Percentiles rank a stretch among this genome's conserved stretches.
Conservation (phyloP, 306 rosid genomes). For the Prinsepia uniflora region DNA sequence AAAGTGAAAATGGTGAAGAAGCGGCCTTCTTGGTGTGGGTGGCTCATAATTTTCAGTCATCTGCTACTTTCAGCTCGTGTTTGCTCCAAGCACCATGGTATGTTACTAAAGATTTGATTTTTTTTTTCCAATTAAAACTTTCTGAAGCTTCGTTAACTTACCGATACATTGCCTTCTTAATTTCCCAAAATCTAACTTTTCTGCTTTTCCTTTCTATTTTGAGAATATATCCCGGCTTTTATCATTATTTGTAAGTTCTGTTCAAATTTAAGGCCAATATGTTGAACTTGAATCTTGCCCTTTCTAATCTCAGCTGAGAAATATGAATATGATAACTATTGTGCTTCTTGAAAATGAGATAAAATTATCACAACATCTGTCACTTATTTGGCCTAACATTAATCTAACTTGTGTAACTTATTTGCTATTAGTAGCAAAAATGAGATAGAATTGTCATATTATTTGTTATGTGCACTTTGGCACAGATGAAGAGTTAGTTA, state of each 20-base stretch:
- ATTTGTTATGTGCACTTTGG: background rate
- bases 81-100: slow-evolving; percentile 75
- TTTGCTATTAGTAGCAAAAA: no score
- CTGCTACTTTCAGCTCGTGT: slow-evolving; percentile 52
- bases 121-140: background rate
- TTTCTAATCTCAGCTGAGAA: background rate
- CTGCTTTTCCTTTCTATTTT: background rate
- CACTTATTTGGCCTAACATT: no score
- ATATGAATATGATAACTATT: no score
- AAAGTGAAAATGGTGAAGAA: slow-evolving; percentile 41
- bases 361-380: no score
- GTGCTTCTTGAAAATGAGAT: no score
- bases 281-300: background rate
- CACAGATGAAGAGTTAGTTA: background rate
- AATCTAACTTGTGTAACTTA: no score
- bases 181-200: background rate
- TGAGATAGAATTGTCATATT: background rate
- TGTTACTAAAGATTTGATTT: background rate
- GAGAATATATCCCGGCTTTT: no score
- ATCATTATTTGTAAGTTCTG: no score
- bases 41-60: slow-evolving; percentile 30
- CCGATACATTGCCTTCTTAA: background rate
- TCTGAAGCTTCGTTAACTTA: background rate
- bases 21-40: slow-evolving; percentile 32
- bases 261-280: no score